These are phyloP conservation scores for Diaporthe capsici DNA, from an alignment of 2,329 filamentous ascomycete genomes.

Conservation along the genomic window DNA sequence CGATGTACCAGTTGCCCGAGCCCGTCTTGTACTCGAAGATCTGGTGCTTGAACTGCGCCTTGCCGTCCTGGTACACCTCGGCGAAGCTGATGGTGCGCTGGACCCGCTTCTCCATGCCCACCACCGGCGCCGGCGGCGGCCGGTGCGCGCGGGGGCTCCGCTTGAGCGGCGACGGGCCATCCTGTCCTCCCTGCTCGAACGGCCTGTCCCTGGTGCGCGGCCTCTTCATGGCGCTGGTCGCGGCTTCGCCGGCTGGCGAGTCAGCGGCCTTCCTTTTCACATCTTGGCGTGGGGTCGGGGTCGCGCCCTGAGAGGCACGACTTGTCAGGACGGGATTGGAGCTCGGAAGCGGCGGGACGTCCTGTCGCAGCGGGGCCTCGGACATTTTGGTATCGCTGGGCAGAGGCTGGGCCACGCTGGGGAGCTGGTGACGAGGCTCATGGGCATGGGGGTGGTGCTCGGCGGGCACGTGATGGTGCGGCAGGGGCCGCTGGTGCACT, in stretches of 20 bases:
- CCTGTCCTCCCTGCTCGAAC: not conserved
- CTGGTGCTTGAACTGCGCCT: slow-evolving; percentile 52
- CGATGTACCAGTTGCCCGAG: slow-evolving; percentile 53
- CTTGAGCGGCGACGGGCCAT: not conserved
- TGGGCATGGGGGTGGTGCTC: not conserved
- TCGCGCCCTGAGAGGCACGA: not conserved
- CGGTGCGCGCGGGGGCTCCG: slow-evolving; percentile 2
- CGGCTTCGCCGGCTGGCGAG: not conserved
- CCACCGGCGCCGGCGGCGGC: not conserved
- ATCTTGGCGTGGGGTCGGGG: slow-evolving; percentile 26
- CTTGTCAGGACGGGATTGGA: not conserved
- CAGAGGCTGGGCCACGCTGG: slow-evolving; percentile 5
- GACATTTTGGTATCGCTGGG: not conserved
- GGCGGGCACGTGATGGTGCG: slow-evolving; percentile 4
- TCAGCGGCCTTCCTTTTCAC: slow-evolving; percentile 39
- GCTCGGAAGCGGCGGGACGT: not conserved
- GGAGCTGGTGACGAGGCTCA: slow-evolving; percentile 15
- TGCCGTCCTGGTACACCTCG: slow-evolving; percentile 53
- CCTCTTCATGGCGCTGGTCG: slow-evolving; percentile 26
- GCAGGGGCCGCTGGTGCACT: slow-evolving; percentile 4
- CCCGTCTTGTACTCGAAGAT: slow-evolving; percentile 50
- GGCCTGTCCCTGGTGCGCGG: slow-evolving; percentile 36
- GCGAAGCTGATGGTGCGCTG: slow-evolving; percentile 51
- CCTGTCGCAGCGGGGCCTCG: not conserved
- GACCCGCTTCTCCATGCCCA: not conserved